Base-by-base conservation (phyloP, 1,284 basidiomycete genomes). In the Trametes versicolor region DNA sequence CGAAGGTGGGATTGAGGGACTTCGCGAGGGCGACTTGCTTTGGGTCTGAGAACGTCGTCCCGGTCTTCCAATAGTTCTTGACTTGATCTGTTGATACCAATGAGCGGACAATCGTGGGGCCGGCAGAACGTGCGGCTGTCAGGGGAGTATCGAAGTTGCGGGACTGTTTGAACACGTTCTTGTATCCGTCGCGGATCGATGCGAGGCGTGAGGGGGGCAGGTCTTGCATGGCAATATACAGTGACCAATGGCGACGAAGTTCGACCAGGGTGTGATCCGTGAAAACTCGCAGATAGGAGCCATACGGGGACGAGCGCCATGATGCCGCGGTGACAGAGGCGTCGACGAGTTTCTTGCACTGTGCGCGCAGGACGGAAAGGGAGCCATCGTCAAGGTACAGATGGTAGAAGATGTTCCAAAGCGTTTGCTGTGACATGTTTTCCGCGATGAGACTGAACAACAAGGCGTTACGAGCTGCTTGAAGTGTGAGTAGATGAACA, bases 361-460 rank as follows among this genome's bases (percentile, higher is more conserved):
- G 85, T 0, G 69, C 69, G 2, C 79, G 59, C 25, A 90, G 74
- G n/a, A 80, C 58, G 0, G 73, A 63, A 8, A 79, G 72, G 0
- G 85, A 79, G 0, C 57, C 54, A 37, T 54, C 70, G 73, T 87
- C 83, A 45, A 90, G 69, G 58, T 81, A 78, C 53, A 88, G 74
- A 69, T 89, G 84, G 68, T 82, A 88, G 70, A 84, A 87, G n/a
- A 87, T 84, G 59, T 85, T 81, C 87, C 87, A 90, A 4, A 84
- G 74, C n/a, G 37, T 45, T 7, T 25, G 3, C 29, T 69, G 62
- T 25, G 73, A 63, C 0, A 70, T 60, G 13, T 75, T 58, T 27
- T 80, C 79, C n/a, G 82, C 79, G 34, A 81, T 65, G 37, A 80
- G 60, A 2, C 78, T 76, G 48, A 76, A 72, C 9, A 79, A 68